Percentiles rank a stretch among this genome's conserved stretches.
These are phyloP conservation scores for Biscutella auriculata DNA, from an alignment of 441 rosid species.

Conservation along the genomic window DNA sequence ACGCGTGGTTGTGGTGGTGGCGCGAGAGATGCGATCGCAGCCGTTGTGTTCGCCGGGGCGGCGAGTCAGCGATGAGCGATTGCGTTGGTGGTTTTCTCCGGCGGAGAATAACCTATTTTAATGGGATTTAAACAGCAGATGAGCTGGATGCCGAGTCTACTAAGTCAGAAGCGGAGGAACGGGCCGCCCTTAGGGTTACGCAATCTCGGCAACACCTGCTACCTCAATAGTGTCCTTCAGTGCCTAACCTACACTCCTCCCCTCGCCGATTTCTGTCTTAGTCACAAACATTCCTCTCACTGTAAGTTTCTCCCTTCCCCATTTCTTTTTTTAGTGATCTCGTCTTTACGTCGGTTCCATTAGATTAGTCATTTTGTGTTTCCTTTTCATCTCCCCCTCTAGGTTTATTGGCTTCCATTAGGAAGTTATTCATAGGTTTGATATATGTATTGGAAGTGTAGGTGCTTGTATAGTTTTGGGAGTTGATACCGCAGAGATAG, in stretches of 20 bases:
- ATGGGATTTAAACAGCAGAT: slow-evolving; percentile 76
- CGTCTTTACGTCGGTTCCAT: not conserved
- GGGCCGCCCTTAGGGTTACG: slow-evolving; percentile 81
- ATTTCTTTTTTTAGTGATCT: not conserved
- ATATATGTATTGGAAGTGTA: not conserved
- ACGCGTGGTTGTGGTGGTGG: not conserved
- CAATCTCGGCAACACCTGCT: slow-evolving; percentile 94
- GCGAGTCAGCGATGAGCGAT: slow-evolving; percentile 21
- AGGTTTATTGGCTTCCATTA: not conserved
- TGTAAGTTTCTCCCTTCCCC: slow-evolving; percentile 27
- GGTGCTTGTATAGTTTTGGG: not conserved
- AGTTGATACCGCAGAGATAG: not conserved
- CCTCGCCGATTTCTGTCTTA: slow-evolving; percentile 90
- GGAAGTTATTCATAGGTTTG: not conserved
- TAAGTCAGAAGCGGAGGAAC: slow-evolving; percentile 55
- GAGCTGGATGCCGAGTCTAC: slow-evolving; percentile 91
- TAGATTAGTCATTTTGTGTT: not conserved
- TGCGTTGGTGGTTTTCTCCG: slow-evolving; percentile 14
- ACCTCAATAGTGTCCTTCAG: slow-evolving; percentile 96
- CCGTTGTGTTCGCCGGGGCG: slow-evolving; percentile 18
- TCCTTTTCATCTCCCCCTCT: not conserved
- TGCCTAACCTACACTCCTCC: slow-evolving; percentile 99
- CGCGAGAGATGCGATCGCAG: slow-evolving; percentile 26
- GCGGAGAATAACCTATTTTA: slow-evolving; percentile 21
- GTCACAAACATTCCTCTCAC: slow-evolving; percentile 62